A percentile compares a stretch with the other conserved stretches of the same genome.
Evolutionary conservation across 2,329 filamentous ascomycete species (phyloP).

Genomic region (Fusarium transvaalense): DNA sequence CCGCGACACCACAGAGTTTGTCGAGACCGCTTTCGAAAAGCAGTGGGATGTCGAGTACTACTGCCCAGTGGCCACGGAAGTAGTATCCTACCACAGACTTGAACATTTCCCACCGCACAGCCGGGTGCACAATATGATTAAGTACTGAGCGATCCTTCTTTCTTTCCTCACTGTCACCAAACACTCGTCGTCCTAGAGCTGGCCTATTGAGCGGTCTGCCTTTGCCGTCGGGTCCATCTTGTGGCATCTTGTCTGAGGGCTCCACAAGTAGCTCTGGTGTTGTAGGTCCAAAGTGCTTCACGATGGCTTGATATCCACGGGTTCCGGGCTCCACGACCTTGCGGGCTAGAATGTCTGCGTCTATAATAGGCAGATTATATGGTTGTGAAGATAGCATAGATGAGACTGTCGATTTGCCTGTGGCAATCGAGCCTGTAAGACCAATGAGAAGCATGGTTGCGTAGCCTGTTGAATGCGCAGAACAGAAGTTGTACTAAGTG

Average conservation of each 20-base stretch:
- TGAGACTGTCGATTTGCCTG: constrained; percentile 97
- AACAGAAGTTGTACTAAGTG: neutral
- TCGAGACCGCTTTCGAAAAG: constrained; percentile 93
- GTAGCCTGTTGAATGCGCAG: neutral
- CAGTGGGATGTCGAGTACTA: constrained; percentile 91
- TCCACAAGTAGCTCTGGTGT: constrained; percentile 88
- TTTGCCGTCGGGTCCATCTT: constrained; percentile 68
- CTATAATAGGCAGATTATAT: constrained; percentile 89
- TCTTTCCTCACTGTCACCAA: constrained; percentile 80
- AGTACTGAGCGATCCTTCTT: constrained; percentile 79
- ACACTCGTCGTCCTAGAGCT: constrained; percentile 86
- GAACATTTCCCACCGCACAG: constrained; percentile 86
- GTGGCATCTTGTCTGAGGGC: constrained; percentile 62
- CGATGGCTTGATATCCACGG: constrained; percentile 82
- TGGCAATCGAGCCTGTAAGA: constrained; percentile 96
- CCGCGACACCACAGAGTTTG: constrained; percentile 82
- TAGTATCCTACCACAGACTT: constrained; percentile 79
- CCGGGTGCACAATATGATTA: constrained; percentile 93
- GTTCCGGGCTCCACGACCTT: constrained; percentile 96
- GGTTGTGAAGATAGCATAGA: constrained; percentile 82
- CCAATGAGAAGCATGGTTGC: constrained; percentile 88
- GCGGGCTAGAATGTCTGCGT: constrained; percentile 92
- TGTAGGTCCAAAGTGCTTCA: constrained; percentile 81
- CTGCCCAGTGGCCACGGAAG: constrained; percentile 82
- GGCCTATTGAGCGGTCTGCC: constrained; percentile 86